Base-by-base conservation (phyloP, 495 filamentous ascomycete species). In the Bryoglossum gracile region DNA sequence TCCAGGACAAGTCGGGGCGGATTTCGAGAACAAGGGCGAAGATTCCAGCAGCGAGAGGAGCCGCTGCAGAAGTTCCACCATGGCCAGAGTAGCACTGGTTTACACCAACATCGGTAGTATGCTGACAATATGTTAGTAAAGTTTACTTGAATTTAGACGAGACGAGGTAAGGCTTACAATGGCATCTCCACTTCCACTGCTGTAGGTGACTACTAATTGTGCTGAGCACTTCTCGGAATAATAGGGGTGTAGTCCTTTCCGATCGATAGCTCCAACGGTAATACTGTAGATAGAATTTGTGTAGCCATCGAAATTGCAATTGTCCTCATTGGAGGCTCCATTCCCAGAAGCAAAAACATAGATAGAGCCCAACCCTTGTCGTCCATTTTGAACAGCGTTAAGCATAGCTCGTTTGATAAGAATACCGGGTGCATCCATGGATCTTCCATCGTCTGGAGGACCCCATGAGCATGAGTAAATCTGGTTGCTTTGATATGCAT, bases 401-500 rank as follows among this genome's bases (percentile, higher is more conserved):
- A 95, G 66, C 81, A 98, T 94, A 10, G 94, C 94, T 50, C 77
- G 76, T 57, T 81, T 81, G 57, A 98, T 95, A 11, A 98, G 71
- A 43, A 94, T 76, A 3, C 89, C 89, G 2, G 92, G 92, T 1
- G 82, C 87, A 48, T 96, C 94, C 92, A 98, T 98, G 10, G 86
- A 85, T 43, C 75, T 67, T 35, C 92, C 92, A 62, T 96, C 89
- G 56, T 98, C 92, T 3, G 86, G 86, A 24, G 92, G 92, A 0
- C 92, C 92, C 92, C 92, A 98, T 0, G 91, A 96, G 67, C 92
- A 98, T 8, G 92, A 98, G 66, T 96, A 98, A 37, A 98, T 96
- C 50, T 95, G 84, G 60, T 95, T 98, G 32, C 87, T 72, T 54
- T 96, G 81, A 59, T 77, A 92, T 19, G 80, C 87, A 65, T 89